Conservation (phyloP, 2,329 filamentous ascomycete genomes). For the Hypoxylon sp. region DNA sequence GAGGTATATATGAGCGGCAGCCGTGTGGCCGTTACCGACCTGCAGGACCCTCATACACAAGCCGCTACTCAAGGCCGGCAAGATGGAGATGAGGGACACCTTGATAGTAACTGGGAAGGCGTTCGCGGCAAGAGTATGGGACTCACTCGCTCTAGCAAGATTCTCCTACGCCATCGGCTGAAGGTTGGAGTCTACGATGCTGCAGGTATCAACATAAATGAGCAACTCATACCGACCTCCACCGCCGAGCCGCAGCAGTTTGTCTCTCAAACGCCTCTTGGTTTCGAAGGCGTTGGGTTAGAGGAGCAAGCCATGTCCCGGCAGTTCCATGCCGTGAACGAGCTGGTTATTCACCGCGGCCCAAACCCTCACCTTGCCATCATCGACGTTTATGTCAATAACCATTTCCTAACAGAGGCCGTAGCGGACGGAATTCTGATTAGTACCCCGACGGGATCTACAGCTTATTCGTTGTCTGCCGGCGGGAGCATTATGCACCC, state of each 20-base stretch:
- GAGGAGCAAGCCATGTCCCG: constrained; percentile 51
- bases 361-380: constrained; percentile 91
- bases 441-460: constrained; percentile 93
- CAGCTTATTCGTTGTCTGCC: constrained; percentile 93
- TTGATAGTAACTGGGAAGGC: constrained; percentile 73
- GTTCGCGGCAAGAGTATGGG: constrained; percentile 87
- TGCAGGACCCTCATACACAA: constrained; percentile 59
- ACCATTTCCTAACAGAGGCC: constrained; percentile 90
- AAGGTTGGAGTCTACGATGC: constrained; percentile 87
- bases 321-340: constrained; percentile 84
- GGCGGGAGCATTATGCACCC: constrained; percentile 96
- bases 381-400: constrained; percentile 91
- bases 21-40: constrained; percentile 64
- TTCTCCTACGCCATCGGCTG: constrained; percentile 88
- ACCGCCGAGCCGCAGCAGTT: constrained; percentile 60
- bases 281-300: constrained; percentile 19
- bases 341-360: constrained; percentile 93
- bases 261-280: constrained; percentile 50
- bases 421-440: constrained; percentile 96
- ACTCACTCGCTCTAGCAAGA: constrained; percentile 78
- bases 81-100: constrained; percentile 48
- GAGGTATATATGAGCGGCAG: constrained; percentile 89
- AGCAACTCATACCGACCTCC: constrained; percentile 64
- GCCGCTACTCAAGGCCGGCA: constrained; percentile 52
- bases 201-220: constrained; percentile 72